Conservation (phyloP, 2,329 filamentous ascomycete species). For the Botrytis squamosa region DNA sequence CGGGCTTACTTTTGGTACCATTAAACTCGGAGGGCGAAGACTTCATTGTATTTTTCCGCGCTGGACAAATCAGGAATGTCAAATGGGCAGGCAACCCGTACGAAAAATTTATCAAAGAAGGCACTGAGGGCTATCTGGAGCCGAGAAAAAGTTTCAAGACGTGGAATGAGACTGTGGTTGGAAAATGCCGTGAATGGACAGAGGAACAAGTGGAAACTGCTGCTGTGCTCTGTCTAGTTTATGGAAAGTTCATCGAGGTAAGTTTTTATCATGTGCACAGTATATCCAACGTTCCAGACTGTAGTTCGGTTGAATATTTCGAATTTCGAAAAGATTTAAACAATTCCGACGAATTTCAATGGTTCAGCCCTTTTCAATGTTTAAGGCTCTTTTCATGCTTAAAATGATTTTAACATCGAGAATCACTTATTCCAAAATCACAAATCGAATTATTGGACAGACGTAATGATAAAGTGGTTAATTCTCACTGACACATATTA, state of each 20-base stretch:
- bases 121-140: constrained; percentile 72
- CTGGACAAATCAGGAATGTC: constrained; percentile 69
- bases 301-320: background rate
- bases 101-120: constrained; percentile 71
- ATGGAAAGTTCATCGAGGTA: constrained; percentile 83
- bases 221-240: constrained; percentile 82
- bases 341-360: background rate
- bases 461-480: background rate
- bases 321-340: background rate
- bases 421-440: background rate
- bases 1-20: constrained; percentile 78
- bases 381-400: background rate
- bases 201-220: constrained; percentile 89
- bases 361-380: background rate
- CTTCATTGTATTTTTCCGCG: constrained; percentile 91
- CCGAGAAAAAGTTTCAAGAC: constrained; percentile 76
- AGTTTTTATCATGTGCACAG: background rate
- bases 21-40: constrained; percentile 73
- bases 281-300: background rate
- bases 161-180: constrained; percentile 74
- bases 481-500: constrained; percentile 44
- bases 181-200: constrained; percentile 83
- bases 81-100: constrained; percentile 84
- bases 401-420: background rate
- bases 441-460: background rate